Evolutionary conservation across 495 filamentous ascomycete genomes (phyloP), one percentile per base, ranked within the genome.

Genomic region (Xylaria sp.): DNA sequence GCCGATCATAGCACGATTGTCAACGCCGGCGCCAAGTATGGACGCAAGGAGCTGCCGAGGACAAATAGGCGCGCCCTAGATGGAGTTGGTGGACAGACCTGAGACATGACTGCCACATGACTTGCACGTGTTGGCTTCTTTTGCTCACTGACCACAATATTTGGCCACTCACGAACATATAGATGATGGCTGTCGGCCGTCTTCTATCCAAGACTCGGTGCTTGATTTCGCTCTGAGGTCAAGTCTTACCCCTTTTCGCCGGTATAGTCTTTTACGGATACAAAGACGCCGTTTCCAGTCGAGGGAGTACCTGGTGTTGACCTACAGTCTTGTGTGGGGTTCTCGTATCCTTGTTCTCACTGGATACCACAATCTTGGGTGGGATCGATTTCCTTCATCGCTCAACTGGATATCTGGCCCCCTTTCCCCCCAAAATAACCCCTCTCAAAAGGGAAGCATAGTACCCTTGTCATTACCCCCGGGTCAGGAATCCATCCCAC

Each of bases 1-100:
- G 84, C 84, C 3, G 83, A 86, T 26, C 80, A 86, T 61, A 85
- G 83, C 71, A 82, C 83, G 68, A 81, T 85, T 72, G 84, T 86
- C 46, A 82, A 85, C 53, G 75, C 79, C 17, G 81, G 81, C n/a
- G 75, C 72, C 57, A 67, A 61, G 7, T 79, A 77, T 37, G 75
- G 77, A 24, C 75, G 83, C 8, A 77, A 75, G 48, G 83, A 82
- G 35, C 50, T 84, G 33, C 76, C 77, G 3, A 75, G 81, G 58
- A 76, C 19, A 6, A 70, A 52, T 12, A 68, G 75, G 35, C 73
- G 73, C 15, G 37, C 70, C 0, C 61, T 44, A 5, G 69, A 76
- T 4, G 19, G 44, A 4, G 53, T 58, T 26, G 71, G 58, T 12
- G 67, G 71, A 66, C 40, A 65, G 37, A 1, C 26, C 33, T 46